Percentiles rank a stretch among this genome's conserved stretches.
Conservation (phyloP, 2,329 filamentous ascomycete genomes). For the Penicillium sp. region DNA sequence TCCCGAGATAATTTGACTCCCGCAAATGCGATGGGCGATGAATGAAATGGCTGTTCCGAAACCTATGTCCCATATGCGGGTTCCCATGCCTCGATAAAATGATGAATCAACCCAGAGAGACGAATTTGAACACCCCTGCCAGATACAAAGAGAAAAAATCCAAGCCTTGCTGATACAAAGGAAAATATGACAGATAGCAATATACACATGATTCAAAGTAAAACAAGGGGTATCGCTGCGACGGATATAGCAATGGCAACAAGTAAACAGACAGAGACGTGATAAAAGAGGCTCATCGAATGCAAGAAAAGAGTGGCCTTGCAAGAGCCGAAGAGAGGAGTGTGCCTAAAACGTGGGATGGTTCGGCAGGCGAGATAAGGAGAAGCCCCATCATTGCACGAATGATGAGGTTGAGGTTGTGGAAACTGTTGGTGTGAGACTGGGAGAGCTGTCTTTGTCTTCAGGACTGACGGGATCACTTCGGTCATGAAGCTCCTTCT, state of each 20-base stretch:
- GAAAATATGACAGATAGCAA: constrained; percentile 10
- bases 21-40: constrained; percentile 21
- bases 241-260: constrained; percentile 20
- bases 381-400: constrained; percentile 13
- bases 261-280: constrained; percentile 13
- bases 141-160: not conserved
- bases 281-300: constrained; percentile 17
- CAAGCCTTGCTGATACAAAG: constrained; percentile 1
- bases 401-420: constrained; percentile 37
- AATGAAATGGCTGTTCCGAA: constrained; percentile 10
- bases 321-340: not conserved
- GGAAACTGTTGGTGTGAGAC: constrained; percentile 36
- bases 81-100: constrained; percentile 8
- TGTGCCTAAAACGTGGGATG: not conserved
- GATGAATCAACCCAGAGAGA: not conserved
- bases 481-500: constrained; percentile 30
- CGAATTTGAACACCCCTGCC: constrained; percentile 10
- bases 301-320: constrained; percentile 10
- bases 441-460: constrained; percentile 36
- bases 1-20: constrained; percentile 21
- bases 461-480: constrained; percentile 31
- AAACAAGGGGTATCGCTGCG: constrained; percentile 24
- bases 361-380: constrained; percentile 1
- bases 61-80: constrained; percentile 4
- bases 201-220: constrained; percentile 5